Evolutionary conservation across 805 yeast genomes (phyloP), one percentile per base, ranked within the genome.

Genomic region (Candida coleopterorum): DNA sequence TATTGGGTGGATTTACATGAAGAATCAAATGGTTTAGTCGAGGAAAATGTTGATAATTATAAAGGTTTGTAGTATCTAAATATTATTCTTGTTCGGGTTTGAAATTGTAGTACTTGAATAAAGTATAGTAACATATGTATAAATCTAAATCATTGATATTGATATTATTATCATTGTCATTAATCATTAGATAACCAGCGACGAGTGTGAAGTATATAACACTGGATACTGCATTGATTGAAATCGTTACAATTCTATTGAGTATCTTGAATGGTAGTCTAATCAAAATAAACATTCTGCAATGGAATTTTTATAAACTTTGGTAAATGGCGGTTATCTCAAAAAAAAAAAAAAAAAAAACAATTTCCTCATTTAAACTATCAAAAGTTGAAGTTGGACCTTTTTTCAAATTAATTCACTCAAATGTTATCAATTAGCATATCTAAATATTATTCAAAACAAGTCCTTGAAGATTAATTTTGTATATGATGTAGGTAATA

Each of bases 1-100:
- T 62, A 71, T 3, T 85, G 94, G 93, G 61, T 85, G 43, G 74
- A 80, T 42, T 59, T 85, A 26, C 63, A 67, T 21, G 89, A 84
- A 55, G 79, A 82, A 45, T 68, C 69, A 4, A 52, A 61, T 4
- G 93, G 94, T 4, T 48, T 84, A 2, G 43, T 63, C 3, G 72
- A 64, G 38, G 87, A 79, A 44, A 34, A 53, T n/a, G 49, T 62
- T 0, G 47, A 39, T 2, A 65, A 68, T 32, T 70, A 61, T 21
- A 8, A 7, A n/a, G 45, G 45, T 10, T 33, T 39, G 30, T 34
- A 33, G 29, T 9, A 20, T 14, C 12, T 25, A 22, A 12, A 14
- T 14, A 21, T n/a, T 18, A 16, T 23, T 32, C 34, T 10, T 21
- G 27, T n/a, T 23, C 22, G 4, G 17, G 17, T 18, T 32, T 25